Base-by-base conservation (phyloP, 306 rosid genomes). In the Styphnolobium japonicum region DNA sequence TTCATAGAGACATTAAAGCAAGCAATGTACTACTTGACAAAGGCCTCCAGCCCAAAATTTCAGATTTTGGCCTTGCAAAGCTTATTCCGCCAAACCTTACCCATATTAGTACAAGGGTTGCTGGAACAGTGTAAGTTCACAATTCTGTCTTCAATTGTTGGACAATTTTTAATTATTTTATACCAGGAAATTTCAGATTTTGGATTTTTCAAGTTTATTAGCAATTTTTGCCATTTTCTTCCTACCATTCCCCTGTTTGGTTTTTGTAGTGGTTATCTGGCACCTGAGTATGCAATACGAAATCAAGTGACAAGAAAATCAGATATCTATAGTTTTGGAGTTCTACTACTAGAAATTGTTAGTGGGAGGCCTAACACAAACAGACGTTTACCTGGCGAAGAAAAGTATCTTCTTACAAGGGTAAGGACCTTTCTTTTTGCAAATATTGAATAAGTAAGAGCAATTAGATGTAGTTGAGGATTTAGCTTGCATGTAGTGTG, bases 1-100 rank as follows among this genome's bases (percentile, higher is more conserved):
- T 90, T 76, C 97, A 92, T 45, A 86, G 97, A 79, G 97, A 92
- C 87, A 92, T 92, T 68, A 92, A 92, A 84, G 94, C 93, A 18
- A 90, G 94, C 89, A 92, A 90, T 79, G 76, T 90, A 52, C 86
- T 92, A 37, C 91, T 93, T 52, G 96, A 90, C 71, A 83, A 74
- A 72, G 83, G 89, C 37, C 83, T 93, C 21, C 68, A 69, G 4
- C 91, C 96, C 29, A 90, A 90, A 82, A 90, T 93, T 60, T 88
- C 97, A 48, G 96, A 93, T 86, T 93, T 94, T 75, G 98, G 98
- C 57, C 97, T 94, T 46, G 98, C 98, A 67, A 94, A 88, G 86
- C 83, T 94, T 29, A 87, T 94, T 34, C 77, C 92, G 5, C 83
- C 90, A 63, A 79, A 88, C 80, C 10, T 85, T 67, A 93, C 97